Evolutionary conservation across 257 asterid genomes (phyloP).

Genomic region (Capsicum baccatum): DNA sequence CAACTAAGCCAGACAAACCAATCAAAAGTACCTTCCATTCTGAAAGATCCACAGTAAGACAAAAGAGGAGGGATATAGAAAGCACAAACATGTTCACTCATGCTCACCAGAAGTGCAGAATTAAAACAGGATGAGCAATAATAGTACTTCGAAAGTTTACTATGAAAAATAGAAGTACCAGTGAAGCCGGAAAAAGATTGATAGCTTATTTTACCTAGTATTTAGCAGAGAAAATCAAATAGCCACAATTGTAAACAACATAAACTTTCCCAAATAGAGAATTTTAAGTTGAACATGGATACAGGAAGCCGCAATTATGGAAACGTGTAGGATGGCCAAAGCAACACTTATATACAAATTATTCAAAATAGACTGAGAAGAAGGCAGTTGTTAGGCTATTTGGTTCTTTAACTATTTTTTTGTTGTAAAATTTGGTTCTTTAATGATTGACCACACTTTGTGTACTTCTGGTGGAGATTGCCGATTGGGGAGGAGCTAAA

Average conservation of each 20-base stretch:
- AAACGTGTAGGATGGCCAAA: constrained; percentile 4
- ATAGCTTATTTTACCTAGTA: constrained; percentile 4
- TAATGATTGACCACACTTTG: neutral
- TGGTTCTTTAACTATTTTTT: constrained; percentile 10
- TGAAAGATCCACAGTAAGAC: constrained; percentile 11
- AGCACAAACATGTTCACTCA: constrained; percentile 11
- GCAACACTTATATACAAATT: constrained; percentile 11
- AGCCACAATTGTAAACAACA: neutral
- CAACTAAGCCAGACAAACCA: neutral
- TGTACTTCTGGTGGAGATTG: neutral
- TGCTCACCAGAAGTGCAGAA: constrained; percentile 25
- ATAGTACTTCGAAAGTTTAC: neutral
- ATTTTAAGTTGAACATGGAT: constrained; percentile 13
- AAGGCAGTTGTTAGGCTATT: constrained; percentile 8
- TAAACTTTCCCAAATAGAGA: neutral
- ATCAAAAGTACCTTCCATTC: constrained; percentile 18
- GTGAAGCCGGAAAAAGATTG: neutral
- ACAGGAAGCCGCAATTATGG: neutral
- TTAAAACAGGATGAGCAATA: neutral
- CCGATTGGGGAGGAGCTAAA: neutral
- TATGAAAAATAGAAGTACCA: neutral
- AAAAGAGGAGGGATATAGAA: neutral
- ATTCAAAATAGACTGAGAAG: neutral
- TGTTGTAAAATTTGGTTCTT: constrained; percentile 22
- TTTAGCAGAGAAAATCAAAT: neutral